Base-by-base conservation (phyloP, 352 stramenopile species). In the Pythium volutum region DNA sequence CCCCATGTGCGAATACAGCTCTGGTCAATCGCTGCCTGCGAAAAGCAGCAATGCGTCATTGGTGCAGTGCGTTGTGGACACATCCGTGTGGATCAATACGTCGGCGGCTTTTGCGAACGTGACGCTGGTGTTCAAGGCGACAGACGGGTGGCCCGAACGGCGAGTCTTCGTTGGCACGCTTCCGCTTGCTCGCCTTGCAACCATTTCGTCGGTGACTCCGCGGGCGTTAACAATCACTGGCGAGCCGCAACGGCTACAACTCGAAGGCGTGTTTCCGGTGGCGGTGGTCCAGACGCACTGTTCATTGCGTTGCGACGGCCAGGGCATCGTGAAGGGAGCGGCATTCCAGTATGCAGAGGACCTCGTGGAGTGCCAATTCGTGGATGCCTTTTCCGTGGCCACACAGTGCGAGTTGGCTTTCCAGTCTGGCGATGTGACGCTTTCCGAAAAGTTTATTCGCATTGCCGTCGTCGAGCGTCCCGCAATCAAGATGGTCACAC, bases 231-330 rank as follows among this genome's bases (percentile, higher is more conserved):
- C 52, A 2, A 23, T 48, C 20, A 45, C 16, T n/a, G 29, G 36
- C 8, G 14, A 34, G 6, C 7, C 31, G 2, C 61, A 68, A 39
- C 54, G 46, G 2, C 20, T 68, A 4, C 39, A 59, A 12, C 11
- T 68, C 0, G 45, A 63, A 29, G 61, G 61, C 5, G 12, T 39
- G 8, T 68, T 68, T 49, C 45, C 61, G 8, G 41, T 45, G 15
- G 7, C 27, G 10, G 33, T 16, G 11, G 42, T 54, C 18, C 31
- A 20, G 31, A 31, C 29, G 31, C 5, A 41, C 16, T 68, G 61
- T 25, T 7, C 51, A 1, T 59, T 68, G 20, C 5, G 4, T 4
- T 68, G 61, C 39, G 42, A 31, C 2, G 23, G 36, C n/a, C 16
- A 27, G 23, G n/a, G 31, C 23, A 43, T 12, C 0, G 23, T 48